These are phyloP conservation scores for Chalara sp. DNA, from an alignment of 2,329 filamentous ascomycete genomes.

Conservation along the genomic window DNA sequence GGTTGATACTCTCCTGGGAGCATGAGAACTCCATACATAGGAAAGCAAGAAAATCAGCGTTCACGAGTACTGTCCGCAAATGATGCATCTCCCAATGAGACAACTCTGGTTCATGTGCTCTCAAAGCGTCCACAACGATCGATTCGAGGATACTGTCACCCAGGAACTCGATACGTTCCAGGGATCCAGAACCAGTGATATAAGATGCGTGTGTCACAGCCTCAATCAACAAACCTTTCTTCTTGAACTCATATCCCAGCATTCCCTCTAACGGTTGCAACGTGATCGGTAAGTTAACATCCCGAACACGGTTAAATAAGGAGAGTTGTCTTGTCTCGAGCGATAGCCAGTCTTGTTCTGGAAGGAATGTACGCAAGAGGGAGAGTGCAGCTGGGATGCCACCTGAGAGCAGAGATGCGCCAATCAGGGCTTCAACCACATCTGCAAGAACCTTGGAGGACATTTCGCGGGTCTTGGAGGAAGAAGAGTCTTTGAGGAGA, in stretches of 20 bases:
- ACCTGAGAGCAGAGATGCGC: constrained; percentile 64
- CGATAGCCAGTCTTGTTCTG: constrained; percentile 48
- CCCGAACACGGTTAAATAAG: constrained; percentile 37
- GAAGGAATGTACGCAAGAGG: constrained; percentile 62
- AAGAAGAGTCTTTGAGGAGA: constrained; percentile 22
- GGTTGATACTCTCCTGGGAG: constrained; percentile 25
- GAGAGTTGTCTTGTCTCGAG: constrained; percentile 33
- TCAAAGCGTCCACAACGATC: constrained; percentile 58
- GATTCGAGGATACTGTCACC: constrained; percentile 82
- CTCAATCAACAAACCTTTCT: constrained; percentile 64
- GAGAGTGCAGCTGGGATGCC: constrained; percentile 54
- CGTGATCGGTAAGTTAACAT: constrained; percentile 31
- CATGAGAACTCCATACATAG: constrained; percentile 54
- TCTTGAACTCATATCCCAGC: constrained; percentile 64
- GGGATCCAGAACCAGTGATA: constrained; percentile 38
- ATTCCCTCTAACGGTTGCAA: constrained; percentile 50
- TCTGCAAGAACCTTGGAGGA: constrained; percentile 82
- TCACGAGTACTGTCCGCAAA: constrained; percentile 69
- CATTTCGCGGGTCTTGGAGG: constrained; percentile 29
- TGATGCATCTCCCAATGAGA: constrained; percentile 63
- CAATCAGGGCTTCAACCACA: constrained; percentile 79
- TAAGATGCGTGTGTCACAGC: constrained; percentile 72
- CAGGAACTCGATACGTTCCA: constrained; percentile 79
- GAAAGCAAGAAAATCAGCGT: constrained; percentile 74
- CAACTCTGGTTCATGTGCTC: constrained; percentile 37